Base-by-base conservation (phyloP, 2,329 filamentous ascomycete species). In the Calonectria crousiana region DNA sequence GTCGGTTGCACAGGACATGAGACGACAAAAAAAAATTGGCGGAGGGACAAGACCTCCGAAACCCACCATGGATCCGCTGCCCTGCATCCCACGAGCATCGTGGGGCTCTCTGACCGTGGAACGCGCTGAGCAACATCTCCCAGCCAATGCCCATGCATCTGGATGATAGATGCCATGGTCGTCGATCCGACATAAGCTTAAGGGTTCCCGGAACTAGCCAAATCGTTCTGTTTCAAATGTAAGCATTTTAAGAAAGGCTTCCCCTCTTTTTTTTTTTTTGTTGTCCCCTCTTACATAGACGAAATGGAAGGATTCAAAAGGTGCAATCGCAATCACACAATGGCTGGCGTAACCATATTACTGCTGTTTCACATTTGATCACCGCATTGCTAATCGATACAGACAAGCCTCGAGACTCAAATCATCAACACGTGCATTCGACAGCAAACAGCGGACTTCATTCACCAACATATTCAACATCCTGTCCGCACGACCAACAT, bases 51-150 rank as follows among this genome's bases (percentile, higher is more conserved):
- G 23, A 65, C 32, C 32, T 38, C 44, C 60, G 41, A 71, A 75
- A 77, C 74, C 41, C 51, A 20, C 72, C 60, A 76, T 71, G 44
- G 74, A 77, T 76, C 58, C 62, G 44, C 14, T 56, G 70, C 69
- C 66, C 62, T 75, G 56, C 47, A 38, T 66, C 51, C 68, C 53
- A 28, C 36, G 62, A 49, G 28, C 28, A 41, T 53, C 51, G 23
- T 53, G 51, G 51, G 51, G 44, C 44, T 47, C 44, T 47, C 44
- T 47, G 3, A 5, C 10, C 14, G 13, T 13, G 6, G 14, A 13
- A 13, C 1, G 13, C n/a, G 44, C 44, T 23, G 44, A 47, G n/a
- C 51, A 53, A 32, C 51, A 10, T 30, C 6, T 14, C 11, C n/a
- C 44, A 23, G n/a, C 44, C 44, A 47, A 47, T 47, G n/a, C 44